phyloP scores from a whole-genome alignment of 2,329 filamentous ascomycete genomes.

The Xylaria sp. region DNA sequence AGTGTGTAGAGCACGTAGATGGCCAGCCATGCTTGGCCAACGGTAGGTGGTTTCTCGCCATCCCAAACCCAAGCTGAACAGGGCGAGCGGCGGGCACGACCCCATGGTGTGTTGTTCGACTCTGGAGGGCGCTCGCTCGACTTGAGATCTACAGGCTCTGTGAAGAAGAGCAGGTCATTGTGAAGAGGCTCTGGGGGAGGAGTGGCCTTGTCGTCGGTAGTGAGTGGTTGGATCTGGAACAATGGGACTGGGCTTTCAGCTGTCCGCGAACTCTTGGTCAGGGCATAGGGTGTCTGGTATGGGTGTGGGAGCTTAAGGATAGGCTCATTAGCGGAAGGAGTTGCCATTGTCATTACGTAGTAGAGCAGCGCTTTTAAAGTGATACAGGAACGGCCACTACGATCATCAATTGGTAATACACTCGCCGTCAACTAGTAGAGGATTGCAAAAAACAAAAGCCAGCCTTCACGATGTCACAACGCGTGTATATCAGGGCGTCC shows the following conservation, averaged over 20 bases:
- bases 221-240: slow-evolving; percentile 44
- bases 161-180: slow-evolving; percentile 49
- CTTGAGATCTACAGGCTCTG: slow-evolving; percentile 53
- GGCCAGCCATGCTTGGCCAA: slow-evolving; percentile 60
- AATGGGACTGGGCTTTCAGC: slow-evolving; percentile 38
- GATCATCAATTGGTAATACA: background rate
- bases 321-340: slow-evolving; percentile 42
- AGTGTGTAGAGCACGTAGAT: slow-evolving; percentile 59
- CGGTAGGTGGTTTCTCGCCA: slow-evolving; percentile 47
- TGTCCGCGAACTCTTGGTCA: slow-evolving; percentile 44
- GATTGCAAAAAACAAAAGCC: no score
- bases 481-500: slow-evolving; percentile 1
- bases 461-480: slow-evolving; percentile 1
- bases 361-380: background rate
- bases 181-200: slow-evolving; percentile 43
- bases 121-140: slow-evolving; percentile 55
- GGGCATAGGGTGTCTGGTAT: slow-evolving; percentile 53
- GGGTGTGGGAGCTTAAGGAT: slow-evolving; percentile 57
- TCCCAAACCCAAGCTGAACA: slow-evolving; percentile 54
- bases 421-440: background rate
- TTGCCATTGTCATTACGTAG: slow-evolving; percentile 30
- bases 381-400: background rate
- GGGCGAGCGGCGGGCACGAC: slow-evolving; percentile 59
- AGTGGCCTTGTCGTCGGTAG: slow-evolving; percentile 39
- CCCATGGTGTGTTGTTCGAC: slow-evolving; percentile 63